Evolutionary conservation across 2,329 filamentous ascomycete species (phyloP).

Genomic region (Scortechinia acanthostroma): DNA sequence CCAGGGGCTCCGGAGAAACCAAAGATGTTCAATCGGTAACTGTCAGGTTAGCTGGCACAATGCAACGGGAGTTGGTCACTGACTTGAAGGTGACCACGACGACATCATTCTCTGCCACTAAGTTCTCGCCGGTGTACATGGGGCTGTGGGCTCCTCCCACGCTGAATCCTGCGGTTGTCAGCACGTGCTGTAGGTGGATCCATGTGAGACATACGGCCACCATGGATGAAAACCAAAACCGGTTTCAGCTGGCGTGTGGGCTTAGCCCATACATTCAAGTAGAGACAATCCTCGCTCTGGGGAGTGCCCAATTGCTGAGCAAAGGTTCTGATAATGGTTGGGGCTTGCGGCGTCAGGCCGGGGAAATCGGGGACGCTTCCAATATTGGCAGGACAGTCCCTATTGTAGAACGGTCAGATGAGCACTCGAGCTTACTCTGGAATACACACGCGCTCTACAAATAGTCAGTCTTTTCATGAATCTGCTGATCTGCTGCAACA

Average conservation of each 20-base stretch:
- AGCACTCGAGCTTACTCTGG: no score
- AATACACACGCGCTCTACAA: no score
- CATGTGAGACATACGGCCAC: neutral
- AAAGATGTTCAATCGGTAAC: constrained; percentile 8
- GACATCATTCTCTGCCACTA: neutral
- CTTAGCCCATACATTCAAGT: neutral
- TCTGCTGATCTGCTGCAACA: neutral
- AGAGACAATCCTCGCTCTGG: neutral
- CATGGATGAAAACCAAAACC: neutral
- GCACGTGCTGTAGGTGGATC: neutral
- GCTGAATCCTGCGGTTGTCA: neutral
- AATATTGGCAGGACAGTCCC: neutral
- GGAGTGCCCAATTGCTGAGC: neutral
- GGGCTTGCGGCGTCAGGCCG: neutral
- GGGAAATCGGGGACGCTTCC: neutral
- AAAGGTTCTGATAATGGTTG: neutral
- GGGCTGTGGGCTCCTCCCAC: neutral
- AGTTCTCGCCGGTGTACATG: neutral
- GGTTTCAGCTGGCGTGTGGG: neutral
- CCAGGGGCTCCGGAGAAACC: constrained; percentile 6
- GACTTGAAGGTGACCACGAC: neutral
- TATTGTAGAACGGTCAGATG: no score
- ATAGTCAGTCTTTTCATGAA: neutral
- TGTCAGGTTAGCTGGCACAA: neutral
- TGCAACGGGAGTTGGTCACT: neutral